These are phyloP conservation scores for Blastobotrys muscicola DNA, from an alignment of 805 yeast genomes.

Conservation along the genomic window DNA sequence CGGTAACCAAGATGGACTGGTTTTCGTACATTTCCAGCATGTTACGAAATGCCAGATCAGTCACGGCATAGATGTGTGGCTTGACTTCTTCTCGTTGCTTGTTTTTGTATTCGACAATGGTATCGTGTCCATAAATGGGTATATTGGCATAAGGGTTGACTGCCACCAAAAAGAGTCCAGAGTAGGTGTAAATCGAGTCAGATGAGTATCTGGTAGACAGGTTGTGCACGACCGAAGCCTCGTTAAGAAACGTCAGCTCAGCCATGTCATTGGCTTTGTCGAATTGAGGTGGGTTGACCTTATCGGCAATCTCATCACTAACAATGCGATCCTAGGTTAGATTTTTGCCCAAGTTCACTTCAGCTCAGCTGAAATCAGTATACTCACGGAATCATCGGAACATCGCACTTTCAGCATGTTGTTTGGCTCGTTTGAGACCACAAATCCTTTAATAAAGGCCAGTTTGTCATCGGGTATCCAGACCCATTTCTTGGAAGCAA, in stretches of 20 bases:
- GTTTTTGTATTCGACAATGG: conserved; percentile 47
- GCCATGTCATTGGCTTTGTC: conserved; percentile 94
- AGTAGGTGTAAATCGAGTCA: conserved; percentile 72
- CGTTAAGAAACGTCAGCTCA: conserved; percentile 85
- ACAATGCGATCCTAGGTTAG: conserved; percentile 30
- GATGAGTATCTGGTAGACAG: conserved; percentile 64
- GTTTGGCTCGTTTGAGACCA: conserved; percentile 36
- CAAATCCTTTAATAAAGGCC: conserved; percentile 52
- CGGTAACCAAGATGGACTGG: conserved; percentile 93
- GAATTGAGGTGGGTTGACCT: conserved; percentile 82
- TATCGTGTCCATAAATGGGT: conserved; percentile 56
- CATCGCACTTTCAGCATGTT: conserved; percentile 33
- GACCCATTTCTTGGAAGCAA: conserved; percentile 46
- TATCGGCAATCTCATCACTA: conserved; percentile 39
- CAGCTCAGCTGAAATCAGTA: too few species aligned
- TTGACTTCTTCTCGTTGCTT: conserved; percentile 37
- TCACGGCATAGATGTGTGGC: conserved; percentile 89
- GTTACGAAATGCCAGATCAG: conserved; percentile 77
- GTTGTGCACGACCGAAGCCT: conserved; percentile 89
- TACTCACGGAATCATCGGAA: conserved; percentile 31
- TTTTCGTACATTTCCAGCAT: conserved; percentile 58
- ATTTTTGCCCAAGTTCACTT: neutral
- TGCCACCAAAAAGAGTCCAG: conserved; percentile 92
- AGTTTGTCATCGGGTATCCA: conserved; percentile 63
- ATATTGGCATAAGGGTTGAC: conserved; percentile 80